A percentile compares a stretch with the other conserved stretches of the same genome.
Evolutionary conservation across 2,329 filamentous ascomycete species (phyloP).

Genomic region (Ceratocystis eucalypticola): DNA sequence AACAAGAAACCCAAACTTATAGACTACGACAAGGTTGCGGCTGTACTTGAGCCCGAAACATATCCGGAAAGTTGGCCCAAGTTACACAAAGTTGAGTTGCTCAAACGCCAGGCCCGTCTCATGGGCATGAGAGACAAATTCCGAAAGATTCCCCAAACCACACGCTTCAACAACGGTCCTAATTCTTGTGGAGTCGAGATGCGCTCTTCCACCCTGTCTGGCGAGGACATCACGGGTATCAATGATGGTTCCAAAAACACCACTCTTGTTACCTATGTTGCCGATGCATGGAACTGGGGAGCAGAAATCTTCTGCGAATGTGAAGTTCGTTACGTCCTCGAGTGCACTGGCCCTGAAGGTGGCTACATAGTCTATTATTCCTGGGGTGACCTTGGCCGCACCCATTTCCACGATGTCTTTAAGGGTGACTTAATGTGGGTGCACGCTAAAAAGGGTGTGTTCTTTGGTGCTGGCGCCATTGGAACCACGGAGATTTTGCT

Average conservation of each 20-base stretch:
- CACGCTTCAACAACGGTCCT: constrained; percentile 45
- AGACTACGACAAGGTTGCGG: constrained; percentile 44
- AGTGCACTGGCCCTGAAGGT: constrained; percentile 37
- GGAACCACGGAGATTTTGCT: constrained; percentile 54
- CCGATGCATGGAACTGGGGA: constrained; percentile 59
- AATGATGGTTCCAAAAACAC: constrained; percentile 58
- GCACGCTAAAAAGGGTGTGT: constrained; percentile 49
- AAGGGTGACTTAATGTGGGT: constrained; percentile 53
- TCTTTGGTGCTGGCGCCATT: constrained; percentile 51
- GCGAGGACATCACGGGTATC: constrained; percentile 49
- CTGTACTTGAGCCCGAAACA: constrained; percentile 43
- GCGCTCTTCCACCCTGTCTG: constrained; percentile 44
- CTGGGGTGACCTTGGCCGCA: constrained; percentile 48
- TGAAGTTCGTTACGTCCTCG: constrained; percentile 49
- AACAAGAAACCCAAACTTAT: not conserved
- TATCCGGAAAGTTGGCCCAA: constrained; percentile 46
- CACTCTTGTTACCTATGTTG: constrained; percentile 51
- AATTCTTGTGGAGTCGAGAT: constrained; percentile 54
- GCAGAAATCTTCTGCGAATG: constrained; percentile 58
- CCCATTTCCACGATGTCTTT: constrained; percentile 40
- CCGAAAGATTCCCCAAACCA: constrained; percentile 45
- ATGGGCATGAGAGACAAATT: constrained; percentile 41
- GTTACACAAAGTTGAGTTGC: constrained; percentile 43
- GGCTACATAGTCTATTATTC: constrained; percentile 49
- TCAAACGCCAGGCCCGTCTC: constrained; percentile 42